Evolutionary conservation across 371 early-diverging fungal species (phyloP).

Genomic region (Phascolomyces articulosus): DNA sequence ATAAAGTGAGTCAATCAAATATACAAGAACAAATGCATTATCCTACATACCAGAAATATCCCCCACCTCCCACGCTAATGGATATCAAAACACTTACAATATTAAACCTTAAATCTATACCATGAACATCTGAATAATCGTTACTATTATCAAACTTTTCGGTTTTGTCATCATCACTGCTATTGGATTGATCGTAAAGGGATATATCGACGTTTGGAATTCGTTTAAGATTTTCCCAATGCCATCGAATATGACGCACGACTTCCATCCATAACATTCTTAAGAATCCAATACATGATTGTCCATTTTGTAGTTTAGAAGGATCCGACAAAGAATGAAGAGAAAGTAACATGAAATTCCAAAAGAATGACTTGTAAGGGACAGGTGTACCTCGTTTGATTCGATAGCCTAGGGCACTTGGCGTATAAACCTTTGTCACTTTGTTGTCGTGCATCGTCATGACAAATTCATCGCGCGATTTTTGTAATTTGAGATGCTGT

Average conservation of each 20-base stretch:
- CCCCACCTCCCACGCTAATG: too few species aligned
- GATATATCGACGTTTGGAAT: conserved; percentile 60
- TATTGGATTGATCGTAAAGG: conserved; percentile 21
- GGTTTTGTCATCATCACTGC: conserved; percentile 2
- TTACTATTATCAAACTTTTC: conserved; percentile 15
- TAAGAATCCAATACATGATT: conserved; percentile 62
- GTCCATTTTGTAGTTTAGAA: conserved; percentile 43
- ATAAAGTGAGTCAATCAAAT: too few species aligned
- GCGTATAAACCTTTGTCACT: conserved; percentile 21
- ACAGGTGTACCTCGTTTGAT: conserved; percentile 60
- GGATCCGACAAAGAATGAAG: conserved; percentile 54
- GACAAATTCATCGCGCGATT: background rate
- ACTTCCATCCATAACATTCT: conserved; percentile 69
- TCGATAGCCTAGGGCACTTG: conserved; percentile 45
- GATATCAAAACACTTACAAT: conserved; percentile 39
- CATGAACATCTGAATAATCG: conserved; percentile 30
- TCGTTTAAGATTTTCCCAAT: conserved; percentile 63
- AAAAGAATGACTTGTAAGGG: conserved; percentile 70
- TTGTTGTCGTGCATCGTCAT: background rate
- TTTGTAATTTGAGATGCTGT: conserved; percentile 1
- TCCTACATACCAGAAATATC: too few species aligned
- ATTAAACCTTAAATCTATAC: conserved; percentile 74
- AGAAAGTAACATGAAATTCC: conserved; percentile 64
- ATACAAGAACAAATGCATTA: too few species aligned
- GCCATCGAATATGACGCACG: conserved; percentile 60